Percentiles rank a stretch among this genome's conserved stretches.
phyloP scores from a whole-genome alignment of 225 moss, liverwort and hornwort species.

The Physcomitrium patens region DNA sequence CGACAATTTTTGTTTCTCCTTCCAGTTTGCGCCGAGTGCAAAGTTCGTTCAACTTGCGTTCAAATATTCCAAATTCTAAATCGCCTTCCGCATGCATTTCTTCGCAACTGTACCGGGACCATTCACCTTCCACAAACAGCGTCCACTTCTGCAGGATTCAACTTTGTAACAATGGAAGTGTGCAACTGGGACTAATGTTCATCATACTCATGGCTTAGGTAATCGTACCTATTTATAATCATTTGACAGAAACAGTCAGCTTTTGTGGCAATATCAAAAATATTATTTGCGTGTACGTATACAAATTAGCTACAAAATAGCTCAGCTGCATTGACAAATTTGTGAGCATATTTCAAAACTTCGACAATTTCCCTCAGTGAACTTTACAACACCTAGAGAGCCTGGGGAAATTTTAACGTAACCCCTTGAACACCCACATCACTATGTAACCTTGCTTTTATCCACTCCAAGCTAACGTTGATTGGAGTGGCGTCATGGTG shows the following conservation, averaged over 20 bases:
- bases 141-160: too few species aligned
- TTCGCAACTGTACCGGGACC: too few species aligned
- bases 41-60: too few species aligned
- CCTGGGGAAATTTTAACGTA: slow-evolving; percentile 52
- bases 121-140: too few species aligned
- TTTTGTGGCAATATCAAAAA: slow-evolving; percentile 11
- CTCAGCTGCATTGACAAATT: slow-evolving; percentile 37
- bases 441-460: slow-evolving; percentile 32
- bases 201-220: background rate
- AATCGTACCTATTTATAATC: background rate
- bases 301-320: slow-evolving; percentile 28
- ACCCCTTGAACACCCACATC: slow-evolving; percentile 55
- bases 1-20: too few species aligned
- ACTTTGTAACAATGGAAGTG: too few species aligned
- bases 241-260: slow-evolving; percentile 6
- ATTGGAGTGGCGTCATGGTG: slow-evolving; percentile 37
- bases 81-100: too few species aligned
- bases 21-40: too few species aligned
- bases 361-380: slow-evolving; percentile 38
- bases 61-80: too few species aligned
- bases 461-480: slow-evolving; percentile 29
- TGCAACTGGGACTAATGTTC: too few species aligned
- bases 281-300: slow-evolving; percentile 1
- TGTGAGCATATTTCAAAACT: slow-evolving; percentile 39
- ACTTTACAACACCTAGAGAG: slow-evolving; percentile 60